Conservation (phyloP, 179 eudicot genomes). For the Drosera spatulata region DNA sequence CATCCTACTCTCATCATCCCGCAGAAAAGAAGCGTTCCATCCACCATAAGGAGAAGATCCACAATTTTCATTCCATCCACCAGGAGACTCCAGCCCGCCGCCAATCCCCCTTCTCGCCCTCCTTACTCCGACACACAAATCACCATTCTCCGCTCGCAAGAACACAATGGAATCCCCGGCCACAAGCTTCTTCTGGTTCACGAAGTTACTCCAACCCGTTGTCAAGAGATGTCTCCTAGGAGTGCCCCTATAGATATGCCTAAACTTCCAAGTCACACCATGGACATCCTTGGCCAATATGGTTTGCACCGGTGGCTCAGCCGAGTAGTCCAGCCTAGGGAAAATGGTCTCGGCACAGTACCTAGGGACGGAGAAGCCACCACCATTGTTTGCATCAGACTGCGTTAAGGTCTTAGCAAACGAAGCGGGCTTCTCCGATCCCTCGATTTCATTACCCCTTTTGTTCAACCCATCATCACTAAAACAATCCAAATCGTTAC, state of each 20-base stretch:
- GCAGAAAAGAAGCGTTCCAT: constrained; percentile 11
- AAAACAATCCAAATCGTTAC: constrained; percentile 2
- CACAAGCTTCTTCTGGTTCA: constrained; percentile 28
- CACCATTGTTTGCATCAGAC: constrained; percentile 43
- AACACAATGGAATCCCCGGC: constrained; percentile 39
- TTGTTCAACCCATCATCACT: constrained; percentile 11
- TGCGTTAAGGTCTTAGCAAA: constrained; percentile 37
- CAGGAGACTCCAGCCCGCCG: constrained; percentile 17
- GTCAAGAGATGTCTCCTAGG: constrained; percentile 3
- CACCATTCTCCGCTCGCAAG: constrained; percentile 27
- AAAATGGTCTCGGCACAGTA: constrained; percentile 41
- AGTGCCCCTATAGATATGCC: not conserved
- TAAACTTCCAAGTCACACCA: constrained; percentile 34
- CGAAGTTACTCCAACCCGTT: constrained; percentile 22
- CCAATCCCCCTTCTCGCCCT: constrained; percentile 28
- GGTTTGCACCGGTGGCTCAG: constrained; percentile 36
- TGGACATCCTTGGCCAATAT: constrained; percentile 32
- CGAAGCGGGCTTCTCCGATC: constrained; percentile 17
- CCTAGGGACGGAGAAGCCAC: constrained; percentile 29
- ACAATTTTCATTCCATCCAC: constrained; percentile 18
- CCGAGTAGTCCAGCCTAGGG: constrained; percentile 26
- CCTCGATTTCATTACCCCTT: constrained; percentile 1
- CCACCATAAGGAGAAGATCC: constrained; percentile 9
- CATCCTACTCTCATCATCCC: constrained; percentile 19
- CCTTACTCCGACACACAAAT: constrained; percentile 30